phyloP scores from a whole-genome alignment of 2,329 filamentous ascomycete genomes.

The Fusarium sp. region DNA sequence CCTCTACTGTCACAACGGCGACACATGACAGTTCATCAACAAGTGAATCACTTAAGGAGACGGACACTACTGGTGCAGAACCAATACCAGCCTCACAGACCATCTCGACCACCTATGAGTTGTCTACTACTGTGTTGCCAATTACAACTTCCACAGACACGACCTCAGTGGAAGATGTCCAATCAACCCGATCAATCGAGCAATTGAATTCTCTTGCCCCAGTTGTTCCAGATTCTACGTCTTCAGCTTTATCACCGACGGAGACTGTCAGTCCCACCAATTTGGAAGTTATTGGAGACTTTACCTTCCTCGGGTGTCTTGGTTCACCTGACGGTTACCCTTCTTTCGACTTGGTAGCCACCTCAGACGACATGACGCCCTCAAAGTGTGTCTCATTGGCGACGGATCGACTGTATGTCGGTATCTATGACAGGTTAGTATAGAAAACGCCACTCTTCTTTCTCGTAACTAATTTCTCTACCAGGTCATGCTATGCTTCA shows the following conservation, averaged over 20 bases:
- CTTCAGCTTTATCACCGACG: too few relatives aligned
- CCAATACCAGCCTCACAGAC: too few relatives aligned
- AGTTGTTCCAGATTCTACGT: too few relatives aligned
- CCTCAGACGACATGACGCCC: background rate
- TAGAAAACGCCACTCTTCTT: rapidly evolving
- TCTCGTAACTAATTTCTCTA: rapidly evolving
- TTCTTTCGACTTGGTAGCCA: background rate
- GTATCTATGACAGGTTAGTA: background rate
- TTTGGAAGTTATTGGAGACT: background rate
- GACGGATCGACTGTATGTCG: rapidly evolving
- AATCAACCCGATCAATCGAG: too few relatives aligned
- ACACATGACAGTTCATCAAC: background rate
- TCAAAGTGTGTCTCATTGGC: background rate
- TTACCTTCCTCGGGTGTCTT: background rate
- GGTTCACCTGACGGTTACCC: background rate
- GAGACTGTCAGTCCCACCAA: background rate
- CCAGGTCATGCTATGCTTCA: background rate
- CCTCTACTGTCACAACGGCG: too few relatives aligned
- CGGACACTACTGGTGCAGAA: too few relatives aligned
- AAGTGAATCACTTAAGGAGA: too few relatives aligned
- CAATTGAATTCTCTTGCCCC: too few relatives aligned
- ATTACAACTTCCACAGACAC: too few relatives aligned
- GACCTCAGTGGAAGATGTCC: too few relatives aligned
- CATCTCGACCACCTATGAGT: too few relatives aligned
- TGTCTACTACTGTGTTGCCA: too few relatives aligned